Evolutionary conservation across 163 green algal species (phyloP).

Genomic region (Chlamydomonas reinhardtii): DNA sequence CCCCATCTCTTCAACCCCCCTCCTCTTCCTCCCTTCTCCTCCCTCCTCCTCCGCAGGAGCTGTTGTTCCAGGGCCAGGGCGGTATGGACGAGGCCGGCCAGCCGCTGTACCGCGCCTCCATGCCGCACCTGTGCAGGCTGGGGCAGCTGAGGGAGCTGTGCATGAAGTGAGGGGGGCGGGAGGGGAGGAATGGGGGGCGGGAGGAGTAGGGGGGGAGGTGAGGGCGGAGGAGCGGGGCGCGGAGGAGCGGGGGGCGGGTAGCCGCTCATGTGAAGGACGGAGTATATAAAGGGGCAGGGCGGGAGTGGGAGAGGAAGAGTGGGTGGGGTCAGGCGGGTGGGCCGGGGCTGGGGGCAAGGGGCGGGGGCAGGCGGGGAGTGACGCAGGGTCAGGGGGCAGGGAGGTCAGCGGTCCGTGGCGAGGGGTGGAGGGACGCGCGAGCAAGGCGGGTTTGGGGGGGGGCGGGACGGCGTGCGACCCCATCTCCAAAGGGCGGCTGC

Average conservation of each 20-base stretch:
- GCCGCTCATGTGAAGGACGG: too few relatives aligned
- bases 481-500: too few relatives aligned
- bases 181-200: neutral
- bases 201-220: neutral
- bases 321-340: neutral
- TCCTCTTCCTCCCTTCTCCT: neutral
- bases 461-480: too few relatives aligned
- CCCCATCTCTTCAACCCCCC: neutral
- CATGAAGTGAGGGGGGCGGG: slow-evolving; percentile 36
- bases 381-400: too few relatives aligned
- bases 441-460: too few relatives aligned
- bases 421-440: too few relatives aligned
- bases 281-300: neutral
- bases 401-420: too few relatives aligned
- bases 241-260: neutral
- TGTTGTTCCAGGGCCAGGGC: slow-evolving; percentile 48
- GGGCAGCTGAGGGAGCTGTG: slow-evolving; percentile 20
- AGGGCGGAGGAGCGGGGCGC: neutral
- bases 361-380: neutral
- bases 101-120: slow-evolving; percentile 41
- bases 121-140: slow-evolving; percentile 40
- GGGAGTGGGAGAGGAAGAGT: neutral
- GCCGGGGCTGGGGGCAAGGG: neutral
- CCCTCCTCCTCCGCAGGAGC: slow-evolving; percentile 1
- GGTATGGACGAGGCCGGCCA: slow-evolving; percentile 47